A percentile compares a stretch with the other conserved stretches of the same genome.
These are phyloP conservation scores for Hirsutella minnesotensis DNA, from an alignment of 2,329 filamentous ascomycete species.

Conservation along the genomic window DNA sequence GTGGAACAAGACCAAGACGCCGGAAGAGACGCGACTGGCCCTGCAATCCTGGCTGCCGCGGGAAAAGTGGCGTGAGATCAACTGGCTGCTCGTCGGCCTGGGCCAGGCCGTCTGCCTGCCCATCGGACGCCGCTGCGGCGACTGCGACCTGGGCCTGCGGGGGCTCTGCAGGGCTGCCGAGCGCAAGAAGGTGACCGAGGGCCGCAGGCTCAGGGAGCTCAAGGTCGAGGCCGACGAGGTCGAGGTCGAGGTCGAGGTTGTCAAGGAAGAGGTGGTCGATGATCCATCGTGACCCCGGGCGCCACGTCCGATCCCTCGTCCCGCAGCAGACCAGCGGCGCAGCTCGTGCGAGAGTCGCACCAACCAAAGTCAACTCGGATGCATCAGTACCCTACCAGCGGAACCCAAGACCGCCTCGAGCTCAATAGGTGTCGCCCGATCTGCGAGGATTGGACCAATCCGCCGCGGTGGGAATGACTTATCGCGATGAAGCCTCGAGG, in stretches of 20 bases:
- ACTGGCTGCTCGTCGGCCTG: conserved; percentile 75
- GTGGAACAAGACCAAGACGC: conserved; percentile 71
- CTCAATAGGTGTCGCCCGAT: not conserved
- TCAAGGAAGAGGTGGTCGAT: not conserved
- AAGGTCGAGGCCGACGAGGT: conserved; percentile 14
- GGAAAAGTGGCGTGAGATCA: conserved; percentile 87
- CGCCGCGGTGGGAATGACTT: not conserved
- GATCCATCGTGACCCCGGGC: not conserved
- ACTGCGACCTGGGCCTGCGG: conserved; percentile 66
- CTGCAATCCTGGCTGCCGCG: conserved; percentile 74
- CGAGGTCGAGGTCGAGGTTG: not conserved
- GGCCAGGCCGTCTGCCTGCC: conserved; percentile 81
- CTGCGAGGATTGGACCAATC: not conserved
- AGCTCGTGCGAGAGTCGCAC: not conserved
- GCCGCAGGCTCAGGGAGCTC: conserved; percentile 30
- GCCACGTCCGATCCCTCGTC: not conserved
- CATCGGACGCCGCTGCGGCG: conserved; percentile 67
- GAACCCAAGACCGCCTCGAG: not conserved
- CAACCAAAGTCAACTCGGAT: not conserved
- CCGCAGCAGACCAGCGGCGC: not conserved
- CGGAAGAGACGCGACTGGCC: conserved; percentile 67
- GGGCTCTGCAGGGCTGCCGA: conserved; percentile 69
- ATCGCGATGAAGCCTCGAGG: not conserved
- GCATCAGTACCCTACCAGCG: conserved; percentile 1
- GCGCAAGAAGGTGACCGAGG: conserved; percentile 47